These are phyloP conservation scores for Cytidiella melzeri DNA, from an alignment of 768 basidiomycete species.

Conservation along the genomic window DNA sequence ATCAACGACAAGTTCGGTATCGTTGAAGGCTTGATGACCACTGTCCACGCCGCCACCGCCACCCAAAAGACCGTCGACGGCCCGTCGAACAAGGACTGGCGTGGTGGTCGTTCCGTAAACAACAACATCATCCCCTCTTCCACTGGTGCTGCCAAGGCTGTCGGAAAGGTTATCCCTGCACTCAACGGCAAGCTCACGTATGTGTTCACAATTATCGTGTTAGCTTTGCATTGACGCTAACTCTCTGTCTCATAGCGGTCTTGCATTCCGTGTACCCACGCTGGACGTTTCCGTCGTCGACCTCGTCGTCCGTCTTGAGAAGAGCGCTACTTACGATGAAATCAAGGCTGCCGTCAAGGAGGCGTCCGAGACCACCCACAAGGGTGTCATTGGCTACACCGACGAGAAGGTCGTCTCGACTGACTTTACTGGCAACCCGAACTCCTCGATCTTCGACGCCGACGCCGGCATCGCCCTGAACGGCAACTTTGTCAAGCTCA, in stretches of 20 bases:
- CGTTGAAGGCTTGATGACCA: conserved; percentile 97
- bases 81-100: conserved; percentile 94
- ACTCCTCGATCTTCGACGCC: conserved; percentile 93
- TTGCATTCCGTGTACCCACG: conserved; percentile 96
- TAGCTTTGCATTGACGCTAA: conserved; percentile 5
- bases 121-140: conserved; percentile 99
- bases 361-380: conserved; percentile 64
- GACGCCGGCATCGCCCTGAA: conserved; percentile 89
- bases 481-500: conserved; percentile 91
- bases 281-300: conserved; percentile 97
- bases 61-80: conserved; percentile 96
- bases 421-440: conserved; percentile 77
- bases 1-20: conserved; percentile 96
- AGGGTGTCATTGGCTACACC: conserved; percentile 84
- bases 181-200: conserved; percentile 98
- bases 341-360: conserved; percentile 84
- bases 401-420: conserved; percentile 92
- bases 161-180: conserved; percentile 94
- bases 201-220: conserved; percentile 23
- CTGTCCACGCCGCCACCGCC: conserved; percentile 94
- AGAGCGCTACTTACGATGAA: conserved; percentile 76
- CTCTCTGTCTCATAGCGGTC: conserved; percentile 48
- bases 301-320: conserved; percentile 89
- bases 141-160: conserved; percentile 98
- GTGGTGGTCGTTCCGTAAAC: conserved; percentile 91